Evolutionary conservation across 495 filamentous ascomycete genomes (phyloP).

Genomic region (Aspergillus baeticus): DNA sequence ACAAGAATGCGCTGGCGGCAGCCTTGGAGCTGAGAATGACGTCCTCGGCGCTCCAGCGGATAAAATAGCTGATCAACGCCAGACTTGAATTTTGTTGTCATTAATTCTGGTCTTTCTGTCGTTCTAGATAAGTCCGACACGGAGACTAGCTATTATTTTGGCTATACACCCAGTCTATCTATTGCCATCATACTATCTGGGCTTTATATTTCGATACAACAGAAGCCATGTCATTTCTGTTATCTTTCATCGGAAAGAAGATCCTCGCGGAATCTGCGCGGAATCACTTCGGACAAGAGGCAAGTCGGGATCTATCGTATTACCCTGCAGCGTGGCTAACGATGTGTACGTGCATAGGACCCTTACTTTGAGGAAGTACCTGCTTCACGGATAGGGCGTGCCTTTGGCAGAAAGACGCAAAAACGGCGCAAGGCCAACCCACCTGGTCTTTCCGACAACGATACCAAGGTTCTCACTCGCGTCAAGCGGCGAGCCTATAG

Average conservation of each 20-base stretch:
- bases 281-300: slow-evolving; percentile 68
- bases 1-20: not conserved
- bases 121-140: too few relatives aligned
- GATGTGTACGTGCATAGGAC: slow-evolving; percentile 42
- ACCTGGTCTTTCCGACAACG: slow-evolving; percentile 71
- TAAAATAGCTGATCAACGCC: not conserved
- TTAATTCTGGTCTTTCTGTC: too few relatives aligned
- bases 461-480: slow-evolving; percentile 73
- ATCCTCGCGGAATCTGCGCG: slow-evolving; percentile 63
- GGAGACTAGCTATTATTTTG: too few relatives aligned
- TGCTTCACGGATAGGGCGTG: slow-evolving; percentile 61
- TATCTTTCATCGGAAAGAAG: slow-evolving; percentile 62
- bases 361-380: slow-evolving; percentile 74
- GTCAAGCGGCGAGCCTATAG: slow-evolving; percentile 79
- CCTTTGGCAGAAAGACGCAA: slow-evolving; percentile 59
- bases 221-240: slow-evolving; percentile 48
- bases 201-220: not conserved
- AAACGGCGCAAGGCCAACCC: slow-evolving; percentile 68
- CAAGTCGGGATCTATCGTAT: slow-evolving; percentile 29
- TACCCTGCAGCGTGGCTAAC: not conserved
- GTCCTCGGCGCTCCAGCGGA: slow-evolving; percentile 4
- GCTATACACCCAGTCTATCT: too few relatives aligned
- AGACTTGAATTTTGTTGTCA: not conserved
- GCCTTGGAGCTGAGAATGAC: slow-evolving; percentile 2
- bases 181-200: not conserved